Conservation (phyloP, 495 filamentous ascomycete genomes). For the Xylaria flabelliformis region DNA sequence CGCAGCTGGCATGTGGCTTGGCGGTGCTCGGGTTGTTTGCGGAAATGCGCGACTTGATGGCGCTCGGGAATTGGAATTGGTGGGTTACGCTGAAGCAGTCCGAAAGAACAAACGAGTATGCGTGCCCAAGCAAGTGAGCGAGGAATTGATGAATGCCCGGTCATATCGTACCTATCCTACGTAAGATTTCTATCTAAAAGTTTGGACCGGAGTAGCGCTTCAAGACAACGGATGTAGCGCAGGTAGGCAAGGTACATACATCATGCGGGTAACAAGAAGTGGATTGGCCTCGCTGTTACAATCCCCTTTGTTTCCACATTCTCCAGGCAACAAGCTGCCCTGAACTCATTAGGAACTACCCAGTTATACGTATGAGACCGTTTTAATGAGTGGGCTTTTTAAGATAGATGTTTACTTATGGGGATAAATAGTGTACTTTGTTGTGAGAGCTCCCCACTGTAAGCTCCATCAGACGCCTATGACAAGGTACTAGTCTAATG, state of each 20-base stretch:
- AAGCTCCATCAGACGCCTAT: slow-evolving; percentile 1
- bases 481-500: background rate
- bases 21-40: slow-evolving; percentile 16
- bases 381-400: background rate
- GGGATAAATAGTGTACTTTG: background rate
- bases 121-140: background rate
- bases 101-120: background rate
- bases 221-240: background rate
- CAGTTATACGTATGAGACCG: background rate
- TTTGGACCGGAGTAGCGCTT: background rate
- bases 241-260: background rate
- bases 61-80: background rate
- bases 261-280: background rate
- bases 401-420: background rate
- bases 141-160: background rate
- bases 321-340: slow-evolving; percentile 10
- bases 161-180: background rate
- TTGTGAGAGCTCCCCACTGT: slow-evolving; percentile 6
- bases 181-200: background rate
- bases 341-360: slow-evolving; percentile 10
- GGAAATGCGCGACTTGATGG: background rate
- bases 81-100: background rate
- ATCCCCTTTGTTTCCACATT: slow-evolving; percentile 10
- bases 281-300: background rate
- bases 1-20: slow-evolving; percentile 15